A percentile compares a stretch with the other conserved stretches of the same genome.
These are phyloP conservation scores for Wickerhamiella galacta DNA, from an alignment of 805 yeast genomes.

Conservation along the genomic window DNA sequence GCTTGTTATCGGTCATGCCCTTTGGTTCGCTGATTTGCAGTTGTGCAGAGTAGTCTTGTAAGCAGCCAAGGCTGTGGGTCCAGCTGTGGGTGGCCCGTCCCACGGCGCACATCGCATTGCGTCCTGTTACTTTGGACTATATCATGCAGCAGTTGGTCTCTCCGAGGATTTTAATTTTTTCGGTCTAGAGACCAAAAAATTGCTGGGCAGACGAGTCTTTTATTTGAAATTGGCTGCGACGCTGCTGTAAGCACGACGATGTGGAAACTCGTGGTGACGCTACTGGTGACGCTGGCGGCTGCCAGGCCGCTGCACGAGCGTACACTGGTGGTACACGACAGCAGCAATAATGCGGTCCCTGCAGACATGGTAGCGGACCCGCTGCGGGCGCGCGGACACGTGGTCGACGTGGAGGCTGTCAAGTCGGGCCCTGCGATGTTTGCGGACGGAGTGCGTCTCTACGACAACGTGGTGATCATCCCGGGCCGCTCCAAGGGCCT, in stretches of 20 bases:
- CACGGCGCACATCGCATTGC: too few relatives aligned
- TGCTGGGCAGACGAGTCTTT: background rate
- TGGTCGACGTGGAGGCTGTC: slow-evolving; percentile 20
- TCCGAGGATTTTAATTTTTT: background rate
- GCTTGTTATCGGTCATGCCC: too few relatives aligned
- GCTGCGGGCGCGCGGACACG: slow-evolving; percentile 22
- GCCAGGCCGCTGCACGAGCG: slow-evolving; percentile 15
- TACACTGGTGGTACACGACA: slow-evolving; percentile 21
- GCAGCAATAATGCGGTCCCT: slow-evolving; percentile 9
- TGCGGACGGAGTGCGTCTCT: slow-evolving; percentile 29
- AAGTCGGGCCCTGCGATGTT: slow-evolving; percentile 22
- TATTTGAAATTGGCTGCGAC: background rate
- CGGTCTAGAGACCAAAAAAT: background rate
- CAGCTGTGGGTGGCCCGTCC: too few relatives aligned
- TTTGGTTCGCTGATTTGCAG: too few relatives aligned
- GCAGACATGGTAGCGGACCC: slow-evolving; percentile 10
- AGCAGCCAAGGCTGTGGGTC: too few relatives aligned
- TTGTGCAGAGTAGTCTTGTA: too few relatives aligned
- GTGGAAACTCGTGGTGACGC: slow-evolving; percentile 1
- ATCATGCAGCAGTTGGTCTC: background rate
- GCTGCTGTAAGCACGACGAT: background rate
- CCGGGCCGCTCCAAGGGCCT: slow-evolving; percentile 34
- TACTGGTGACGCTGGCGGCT: slow-evolving; percentile 5
- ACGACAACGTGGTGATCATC: slow-evolving; percentile 40
- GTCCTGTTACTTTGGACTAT: too few relatives aligned